Conservation (phyloP, 768 basidiomycete genomes). For the Podaxis sp. region DNA sequence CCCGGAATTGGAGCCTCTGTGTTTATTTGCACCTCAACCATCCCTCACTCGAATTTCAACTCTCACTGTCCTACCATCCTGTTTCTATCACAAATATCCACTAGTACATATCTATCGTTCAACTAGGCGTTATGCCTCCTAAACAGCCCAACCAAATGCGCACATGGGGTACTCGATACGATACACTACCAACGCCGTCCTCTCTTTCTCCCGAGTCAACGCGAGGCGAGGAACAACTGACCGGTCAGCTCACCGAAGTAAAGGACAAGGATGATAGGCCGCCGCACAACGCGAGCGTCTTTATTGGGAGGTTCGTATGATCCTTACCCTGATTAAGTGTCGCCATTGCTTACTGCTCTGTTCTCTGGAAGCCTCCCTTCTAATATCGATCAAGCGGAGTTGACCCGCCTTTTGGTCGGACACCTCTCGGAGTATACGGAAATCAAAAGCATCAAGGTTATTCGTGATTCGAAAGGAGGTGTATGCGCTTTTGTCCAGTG, state of each 20-base stretch:
- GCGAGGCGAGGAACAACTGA: conserved; percentile 19
- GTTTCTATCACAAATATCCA: conserved; percentile 19
- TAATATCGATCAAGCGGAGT: conserved; percentile 62
- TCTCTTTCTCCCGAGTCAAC: conserved; percentile 37
- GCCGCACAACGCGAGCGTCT: conserved; percentile 78
- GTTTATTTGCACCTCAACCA: conserved; percentile 3
- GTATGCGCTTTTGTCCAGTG: conserved; percentile 87
- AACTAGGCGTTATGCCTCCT: conserved; percentile 41
- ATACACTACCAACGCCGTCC: conserved; percentile 56
- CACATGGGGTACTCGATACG: conserved; percentile 74
- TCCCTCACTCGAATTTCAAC: conserved; percentile 7
- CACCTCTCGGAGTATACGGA: conserved; percentile 68
- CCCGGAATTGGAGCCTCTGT: conserved; percentile 10
- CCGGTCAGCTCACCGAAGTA: conserved; percentile 17
- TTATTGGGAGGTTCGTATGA: conserved; percentile 71
- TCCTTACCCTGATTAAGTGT: conserved; percentile 4
- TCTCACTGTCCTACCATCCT: conserved; percentile 17
- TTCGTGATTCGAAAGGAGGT: conserved; percentile 74
- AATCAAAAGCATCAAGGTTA: conserved; percentile 67
- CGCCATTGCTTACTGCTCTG: conserved; percentile 7
- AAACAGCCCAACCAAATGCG: conserved; percentile 40
- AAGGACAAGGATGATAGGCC: conserved; percentile 46
- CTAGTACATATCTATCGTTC: conserved; percentile 20
- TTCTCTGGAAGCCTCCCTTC: conserved; percentile 57
- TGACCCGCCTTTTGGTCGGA: conserved; percentile 57